Evolutionary conservation across 1,139 yeast species (phyloP), one percentile per base, ranked within the genome.

Genomic region (Pichia sp.): DNA sequence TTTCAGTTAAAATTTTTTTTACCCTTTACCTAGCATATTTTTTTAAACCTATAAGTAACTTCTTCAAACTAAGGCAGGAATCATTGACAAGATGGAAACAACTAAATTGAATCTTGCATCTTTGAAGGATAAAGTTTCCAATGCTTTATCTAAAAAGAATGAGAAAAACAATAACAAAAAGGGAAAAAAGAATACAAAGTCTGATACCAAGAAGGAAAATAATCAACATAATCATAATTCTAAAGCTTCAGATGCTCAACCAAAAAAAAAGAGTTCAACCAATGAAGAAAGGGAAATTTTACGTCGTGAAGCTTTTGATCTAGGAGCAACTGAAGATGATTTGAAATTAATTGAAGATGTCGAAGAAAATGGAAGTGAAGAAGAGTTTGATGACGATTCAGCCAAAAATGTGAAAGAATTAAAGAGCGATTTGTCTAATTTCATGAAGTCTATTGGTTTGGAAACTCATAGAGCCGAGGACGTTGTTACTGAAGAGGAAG

Each of bases 321-420:
- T 82, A 27, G 90, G 90, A 28, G 92, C 88, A 8, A 68, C 81
- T 26, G 83, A 78, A 51, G 86, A 73, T 31, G 90, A 82, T 58
- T 60, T 82, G 41, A 71, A 68, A 33, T 62, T 82, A 48, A 55
- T 83, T 28, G 67, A 68, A 23, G 79, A 71, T 16, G 72, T 77
- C 42, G 79, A 72, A n/a, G 84, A 77, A 37, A 77, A 72, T 29
- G 81, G 77, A 35, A 75, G 67, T 27, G 87, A 80, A 56, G 77
- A 75, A 52, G 87, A 81, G 54, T 79, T 80, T 51, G 71, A 59
- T 27, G 67, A 52, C 29, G 69, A 60, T 37, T 16, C 36, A n/a
- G 11, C 11, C 16, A 46, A 47, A n/a, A 60, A 60, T 16, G 90
- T 80, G 47, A 63, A 66, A 37, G 67, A 64, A 2, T 72, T 85